Evolutionary conservation across 1,139 yeast genomes (phyloP).

Genomic region (Yamadazyma songkhlaensis): DNA sequence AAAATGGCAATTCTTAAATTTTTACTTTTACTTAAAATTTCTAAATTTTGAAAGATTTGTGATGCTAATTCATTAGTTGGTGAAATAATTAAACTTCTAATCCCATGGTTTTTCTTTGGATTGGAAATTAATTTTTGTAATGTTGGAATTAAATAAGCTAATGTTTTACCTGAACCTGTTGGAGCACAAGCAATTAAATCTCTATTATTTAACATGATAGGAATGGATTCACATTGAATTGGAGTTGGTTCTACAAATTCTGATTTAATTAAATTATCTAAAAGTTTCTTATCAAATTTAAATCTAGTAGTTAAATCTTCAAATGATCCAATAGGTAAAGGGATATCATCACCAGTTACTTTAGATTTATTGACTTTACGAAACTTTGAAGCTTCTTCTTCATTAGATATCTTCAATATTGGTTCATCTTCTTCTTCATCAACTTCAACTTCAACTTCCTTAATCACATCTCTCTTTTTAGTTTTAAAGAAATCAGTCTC

Average conservation of each 20-base stretch:
- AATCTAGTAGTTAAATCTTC: conserved; percentile 72
- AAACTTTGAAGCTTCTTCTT: conserved; percentile 54
- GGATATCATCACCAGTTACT: conserved; percentile 74
- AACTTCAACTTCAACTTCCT: conserved; percentile 15
- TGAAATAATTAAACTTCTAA: conserved; percentile 77
- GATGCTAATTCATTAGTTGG: conserved; percentile 86
- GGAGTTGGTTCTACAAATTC: conserved; percentile 87
- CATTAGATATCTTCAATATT: conserved; percentile 48
- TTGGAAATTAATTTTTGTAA: conserved; percentile 50
- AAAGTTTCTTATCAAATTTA: conserved; percentile 58
- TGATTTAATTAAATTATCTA: conserved; percentile 62
- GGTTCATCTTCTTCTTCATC: conserved; percentile 19
- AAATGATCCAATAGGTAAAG: conserved; percentile 86
- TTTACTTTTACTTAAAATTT: conserved; percentile 51
- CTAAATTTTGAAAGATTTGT: conserved; percentile 76
- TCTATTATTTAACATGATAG: conserved; percentile 59
- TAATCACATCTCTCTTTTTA: conserved; percentile 26
- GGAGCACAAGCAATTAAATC: conserved; percentile 90
- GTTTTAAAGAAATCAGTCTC: conserved; percentile 22
- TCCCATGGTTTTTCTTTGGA: conserved; percentile 37
- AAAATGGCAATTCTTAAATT: conserved; percentile 62
- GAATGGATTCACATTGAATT: conserved; percentile 85
- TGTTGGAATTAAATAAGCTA: conserved; percentile 83
- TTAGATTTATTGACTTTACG: conserved; percentile 59
- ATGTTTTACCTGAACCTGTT: conserved; percentile 90